phyloP scores from a whole-genome alignment of 1,284 basidiomycete species.

The Ganoderma boninense region DNA sequence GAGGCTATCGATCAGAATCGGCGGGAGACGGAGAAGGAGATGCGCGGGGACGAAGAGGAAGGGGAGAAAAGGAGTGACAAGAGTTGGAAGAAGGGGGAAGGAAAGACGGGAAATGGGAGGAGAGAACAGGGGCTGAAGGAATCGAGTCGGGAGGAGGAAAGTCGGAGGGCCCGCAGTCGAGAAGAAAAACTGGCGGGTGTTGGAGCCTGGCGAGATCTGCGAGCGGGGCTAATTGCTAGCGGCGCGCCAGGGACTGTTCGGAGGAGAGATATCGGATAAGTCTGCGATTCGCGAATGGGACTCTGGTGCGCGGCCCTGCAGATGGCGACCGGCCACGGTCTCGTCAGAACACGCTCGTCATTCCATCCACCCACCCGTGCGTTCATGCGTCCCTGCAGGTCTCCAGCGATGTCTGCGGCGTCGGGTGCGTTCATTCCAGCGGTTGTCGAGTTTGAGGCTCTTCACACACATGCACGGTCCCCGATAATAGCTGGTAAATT shows the following conservation, averaged over 20 bases:
- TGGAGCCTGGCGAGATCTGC: not conserved
- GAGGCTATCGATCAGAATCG: slow-evolving; percentile 3
- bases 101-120: slow-evolving; percentile 3
- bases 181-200: not conserved
- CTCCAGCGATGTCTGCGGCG: not conserved
- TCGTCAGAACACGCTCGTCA: not conserved
- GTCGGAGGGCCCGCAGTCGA: not conserved
- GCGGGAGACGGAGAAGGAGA: not conserved
- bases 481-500: not conserved
- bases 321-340: not conserved
- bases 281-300: not conserved
- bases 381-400: not conserved
- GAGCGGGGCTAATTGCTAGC: not conserved
- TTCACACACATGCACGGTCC: not conserved
- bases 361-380: not conserved
- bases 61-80: not conserved
- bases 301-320: not conserved
- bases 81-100: slow-evolving; percentile 5
- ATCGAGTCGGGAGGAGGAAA: not conserved
- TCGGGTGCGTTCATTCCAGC: not conserved
- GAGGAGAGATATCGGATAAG: not conserved
- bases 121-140: not conserved
- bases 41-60: not conserved
- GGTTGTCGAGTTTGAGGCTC: not conserved
- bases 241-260: not conserved